These are phyloP conservation scores for Colletotrichum horii DNA, from an alignment of 2,329 filamentous ascomycete species.

Conservation along the genomic window DNA sequence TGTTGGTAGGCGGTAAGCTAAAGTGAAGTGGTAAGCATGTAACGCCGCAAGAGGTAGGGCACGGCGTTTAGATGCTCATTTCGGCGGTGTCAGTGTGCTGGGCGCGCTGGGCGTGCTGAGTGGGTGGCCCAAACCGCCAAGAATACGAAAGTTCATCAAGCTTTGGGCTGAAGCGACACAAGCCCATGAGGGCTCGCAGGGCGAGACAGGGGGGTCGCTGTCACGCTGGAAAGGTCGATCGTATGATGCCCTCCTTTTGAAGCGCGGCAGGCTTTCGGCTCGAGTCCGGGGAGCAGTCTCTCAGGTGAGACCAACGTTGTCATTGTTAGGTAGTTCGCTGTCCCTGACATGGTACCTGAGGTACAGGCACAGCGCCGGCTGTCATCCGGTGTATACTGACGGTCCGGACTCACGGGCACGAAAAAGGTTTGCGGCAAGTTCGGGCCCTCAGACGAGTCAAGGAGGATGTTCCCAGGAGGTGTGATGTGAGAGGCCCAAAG, in stretches of 20 bases:
- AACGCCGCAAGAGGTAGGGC: not conserved
- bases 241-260: constrained; percentile 6
- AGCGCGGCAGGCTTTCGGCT: not conserved
- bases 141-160: constrained; percentile 2
- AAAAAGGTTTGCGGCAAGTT: constrained; percentile 1
- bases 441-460: not conserved
- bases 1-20: not conserved
- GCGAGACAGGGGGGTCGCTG: not conserved
- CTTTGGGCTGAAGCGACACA: constrained; percentile 5
- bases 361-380: not conserved
- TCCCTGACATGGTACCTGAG: not conserved
- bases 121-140: constrained; percentile 5
- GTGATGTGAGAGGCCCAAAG: not conserved
- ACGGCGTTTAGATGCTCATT: not conserved
- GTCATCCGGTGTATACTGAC: constrained; percentile 7
- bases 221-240: not conserved
- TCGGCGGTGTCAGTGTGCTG: not conserved
- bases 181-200: not conserved
- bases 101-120: not conserved
- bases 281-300: not conserved
- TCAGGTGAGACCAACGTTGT: not conserved
- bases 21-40: not conserved
- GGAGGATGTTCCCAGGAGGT: constrained; percentile 2
- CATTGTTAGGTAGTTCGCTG: not conserved
- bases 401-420: not conserved